Evolutionary conservation across 805 yeast genomes (phyloP), one percentile per base, ranked within the genome.

Genomic region (Pichia occidentalis): DNA sequence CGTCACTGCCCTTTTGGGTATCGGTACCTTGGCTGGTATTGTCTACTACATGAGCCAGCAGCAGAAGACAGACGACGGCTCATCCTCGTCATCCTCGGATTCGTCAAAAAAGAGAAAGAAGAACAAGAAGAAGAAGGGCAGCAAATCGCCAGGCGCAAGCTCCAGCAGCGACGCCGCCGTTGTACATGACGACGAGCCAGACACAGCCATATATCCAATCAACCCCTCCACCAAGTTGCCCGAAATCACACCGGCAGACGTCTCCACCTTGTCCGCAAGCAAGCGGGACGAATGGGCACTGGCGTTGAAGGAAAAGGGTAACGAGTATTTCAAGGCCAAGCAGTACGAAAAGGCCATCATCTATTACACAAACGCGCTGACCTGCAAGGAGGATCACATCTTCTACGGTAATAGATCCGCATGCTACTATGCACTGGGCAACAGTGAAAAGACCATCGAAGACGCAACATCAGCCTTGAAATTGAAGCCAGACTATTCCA

Each of bases 351-450:
- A 71, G n/a, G 97, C 97, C 30, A 75, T 87, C 52, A 75, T 73
- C 31, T 80, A 71, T 60, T 92, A 92, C 67, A 60, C 85, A 29
- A 75, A 73, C 40, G 97, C 98, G 9, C 68, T 92, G 49, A 57
- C 68, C 38, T 69, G 85, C 55, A 80, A 81, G 57, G 63, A 70
- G 49, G 97, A 92, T 61, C 87, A 97, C 5, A 83, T 88, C 24
- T 92, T 74, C 65, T 90, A 80, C 66, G 86, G 97, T 45, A 92
- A 92, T 70, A 79, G 97, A 64, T 87, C 97, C 21, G 98, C 98
- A 13, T 90, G 96, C 64, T 84, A 84, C 64, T 83, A 88, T 36
- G 85, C 94, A 7, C 67, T 85, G 49, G 75, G 78, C 47, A 75
- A 87, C 45, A 78, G 76, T 57, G 86, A 85, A 51, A 80, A 86